Evolutionary conservation across 176 grass and related monocot genomes (phyloP).

Genomic region (Raddia guianensis): DNA sequence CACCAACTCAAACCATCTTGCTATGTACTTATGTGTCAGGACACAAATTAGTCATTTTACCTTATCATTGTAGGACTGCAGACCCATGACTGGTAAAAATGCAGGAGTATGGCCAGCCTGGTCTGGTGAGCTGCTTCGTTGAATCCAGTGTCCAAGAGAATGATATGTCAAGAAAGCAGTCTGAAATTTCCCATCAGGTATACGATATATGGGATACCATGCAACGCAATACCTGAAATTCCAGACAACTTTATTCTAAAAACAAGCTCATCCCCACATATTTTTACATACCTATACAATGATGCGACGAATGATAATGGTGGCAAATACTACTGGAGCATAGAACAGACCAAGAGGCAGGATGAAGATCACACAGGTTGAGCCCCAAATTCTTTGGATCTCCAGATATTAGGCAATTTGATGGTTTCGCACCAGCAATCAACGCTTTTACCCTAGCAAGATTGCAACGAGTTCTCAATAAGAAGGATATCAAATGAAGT

Average conservation of each 20-base stretch:
- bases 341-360: slow-evolving; percentile 77
- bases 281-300: slow-evolving; percentile 27
- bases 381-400: slow-evolving; percentile 60
- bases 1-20: slow-evolving; percentile 21
- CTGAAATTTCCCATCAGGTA: slow-evolving; percentile 87
- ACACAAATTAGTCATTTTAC: slow-evolving; percentile 44
- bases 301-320: not conserved
- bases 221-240: slow-evolving; percentile 88
- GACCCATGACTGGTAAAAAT: slow-evolving; percentile 63
- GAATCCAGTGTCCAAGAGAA: slow-evolving; percentile 70
- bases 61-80: slow-evolving; percentile 81
- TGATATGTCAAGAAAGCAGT: slow-evolving; percentile 93
- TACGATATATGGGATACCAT: slow-evolving; percentile 94
- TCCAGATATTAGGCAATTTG: slow-evolving; percentile 57
- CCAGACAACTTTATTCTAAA: not conserved
- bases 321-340: slow-evolving; percentile 19
- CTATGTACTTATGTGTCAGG: not conserved
- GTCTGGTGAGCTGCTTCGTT: not conserved
- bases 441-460: slow-evolving; percentile 74
- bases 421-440: slow-evolving; percentile 37
- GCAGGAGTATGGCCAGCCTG: not conserved
- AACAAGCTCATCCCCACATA: not conserved
- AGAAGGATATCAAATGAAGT: slow-evolving; percentile 34
- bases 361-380: slow-evolving; percentile 69
- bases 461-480: slow-evolving; percentile 36